Base-by-base conservation (phyloP, 192 early-diverging fungal genomes). In the Lobulomyces angularis region DNA sequence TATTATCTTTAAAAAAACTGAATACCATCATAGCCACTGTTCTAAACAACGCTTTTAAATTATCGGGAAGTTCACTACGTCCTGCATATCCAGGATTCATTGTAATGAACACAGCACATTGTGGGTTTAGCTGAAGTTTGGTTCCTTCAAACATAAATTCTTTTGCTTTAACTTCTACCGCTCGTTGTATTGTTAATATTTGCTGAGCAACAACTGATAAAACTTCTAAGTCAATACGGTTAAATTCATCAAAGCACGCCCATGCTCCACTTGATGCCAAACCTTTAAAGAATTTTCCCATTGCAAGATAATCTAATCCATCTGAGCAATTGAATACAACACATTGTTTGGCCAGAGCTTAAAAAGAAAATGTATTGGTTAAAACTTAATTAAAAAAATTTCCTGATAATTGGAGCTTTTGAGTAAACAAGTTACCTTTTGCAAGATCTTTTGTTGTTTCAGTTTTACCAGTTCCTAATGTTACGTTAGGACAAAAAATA, bases 61-160 rank as follows among this genome's bases (percentile, higher is more conserved):
- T 73, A 28, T 73, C 67, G 8, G 67, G 67, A 12, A 73, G 56
- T 37, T 69, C 60, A 5, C 57, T 60, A 7, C 64, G 56, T 8
- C 72, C 73, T 20, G 74, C 74, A 61, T 77, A 77, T 9, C 74
- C 74, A 8, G 74, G 74, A 53, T 77, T 77, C 74, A 77, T 77
- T 5, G 74, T 77, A 43, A 77, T 77, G 44, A 77, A 77, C 7
- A 76, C 72, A 5, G 74, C 74, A 43, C 74, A 77, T 26, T 64
- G 62, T 0, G 65, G 62, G 11, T 76, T 63, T 8, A 77, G 52
- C 9, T 46, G 37, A 32, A 77, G 35, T 39, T 53, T 55, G 1
- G 72, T 77, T 8, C 74, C 74, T 55, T 77, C 74, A 49, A 77
- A 77, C 43, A 66, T 52, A 37, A 77, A 77, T n/a, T 71, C 67